Evolutionary conservation across 805 yeast genomes (phyloP).

Genomic region (Kazachstania taianensis): DNA sequence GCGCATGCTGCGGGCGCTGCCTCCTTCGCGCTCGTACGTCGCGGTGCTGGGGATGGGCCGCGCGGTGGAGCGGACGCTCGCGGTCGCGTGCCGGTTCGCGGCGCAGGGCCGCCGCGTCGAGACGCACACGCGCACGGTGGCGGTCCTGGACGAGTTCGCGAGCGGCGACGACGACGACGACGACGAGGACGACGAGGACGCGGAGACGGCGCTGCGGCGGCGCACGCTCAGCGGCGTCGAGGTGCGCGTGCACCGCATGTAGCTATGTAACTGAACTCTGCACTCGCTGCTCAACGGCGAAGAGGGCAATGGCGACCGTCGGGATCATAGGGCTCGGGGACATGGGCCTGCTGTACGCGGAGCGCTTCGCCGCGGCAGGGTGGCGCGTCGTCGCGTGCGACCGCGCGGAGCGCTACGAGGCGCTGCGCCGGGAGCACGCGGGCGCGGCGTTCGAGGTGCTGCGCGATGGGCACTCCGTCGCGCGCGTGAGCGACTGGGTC

Average conservation of each 20-base stretch:
- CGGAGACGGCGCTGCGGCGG: conserved; percentile 25
- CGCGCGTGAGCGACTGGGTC: conserved; percentile 70
- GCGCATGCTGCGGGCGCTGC: conserved; percentile 39
- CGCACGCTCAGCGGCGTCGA: conserved; percentile 37
- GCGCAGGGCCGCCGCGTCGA: conserved; percentile 45
- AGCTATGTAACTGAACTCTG: background rate
- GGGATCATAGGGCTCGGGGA: conserved; percentile 97
- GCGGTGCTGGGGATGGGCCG: conserved; percentile 68
- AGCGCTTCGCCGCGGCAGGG: conserved; percentile 66
- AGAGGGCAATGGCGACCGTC: conserved; percentile 38
- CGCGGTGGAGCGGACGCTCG: conserved; percentile 53
- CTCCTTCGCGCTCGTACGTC: conserved; percentile 34
- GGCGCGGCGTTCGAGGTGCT: conserved; percentile 45
- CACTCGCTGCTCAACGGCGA: conserved; percentile 8
- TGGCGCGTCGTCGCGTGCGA: conserved; percentile 90
- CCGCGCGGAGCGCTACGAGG: conserved; percentile 51
- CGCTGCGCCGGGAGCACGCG: conserved; percentile 32
- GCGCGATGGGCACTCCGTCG: conserved; percentile 74
- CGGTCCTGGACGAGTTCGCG: conserved; percentile 61
- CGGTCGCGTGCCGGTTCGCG: conserved; percentile 49
- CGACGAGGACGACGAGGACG: conserved; percentile 23
- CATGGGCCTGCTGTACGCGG: conserved; percentile 89
- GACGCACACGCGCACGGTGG: conserved; percentile 50
- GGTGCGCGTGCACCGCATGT: background rate
- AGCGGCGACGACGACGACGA: conserved; percentile 23